phyloP scores from a whole-genome alignment of 495 filamentous ascomycete species.

The Aspergillus diversus region DNA sequence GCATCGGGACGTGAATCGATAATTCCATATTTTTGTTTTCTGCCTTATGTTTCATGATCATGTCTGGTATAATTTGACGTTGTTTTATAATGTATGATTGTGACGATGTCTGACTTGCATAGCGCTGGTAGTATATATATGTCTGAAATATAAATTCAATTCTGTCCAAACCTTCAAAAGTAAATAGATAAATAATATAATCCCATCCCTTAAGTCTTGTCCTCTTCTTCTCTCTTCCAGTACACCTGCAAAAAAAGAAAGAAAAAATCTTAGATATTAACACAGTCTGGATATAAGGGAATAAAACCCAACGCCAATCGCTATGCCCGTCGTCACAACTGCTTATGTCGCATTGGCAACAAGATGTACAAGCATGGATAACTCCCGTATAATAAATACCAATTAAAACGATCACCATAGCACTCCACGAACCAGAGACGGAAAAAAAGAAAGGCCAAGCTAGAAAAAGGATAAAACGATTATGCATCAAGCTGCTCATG shows the following conservation, averaged over 20 bases:
- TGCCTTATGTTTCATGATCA: not conserved
- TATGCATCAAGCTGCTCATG: slow-evolving; percentile 25
- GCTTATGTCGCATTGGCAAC: slow-evolving; percentile 26
- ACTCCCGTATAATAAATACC: not conserved
- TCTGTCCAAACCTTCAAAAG: not conserved
- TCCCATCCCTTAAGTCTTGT: slow-evolving; percentile 5
- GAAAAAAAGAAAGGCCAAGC: not conserved
- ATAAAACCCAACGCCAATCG: slow-evolving; percentile 40
- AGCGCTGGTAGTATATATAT: not conserved
- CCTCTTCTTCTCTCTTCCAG: not conserved
- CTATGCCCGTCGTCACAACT: slow-evolving; percentile 36
- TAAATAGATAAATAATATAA: too few relatives aligned
- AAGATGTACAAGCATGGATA: slow-evolving; percentile 18
- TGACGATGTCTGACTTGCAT: not conserved
- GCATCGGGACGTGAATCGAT: slow-evolving; percentile 60
- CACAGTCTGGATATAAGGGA: slow-evolving; percentile 8
- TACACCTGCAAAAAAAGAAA: not conserved
- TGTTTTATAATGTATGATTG: slow-evolving; percentile 7
- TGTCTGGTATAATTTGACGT: not conserved
- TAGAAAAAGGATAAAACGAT: too few relatives aligned
- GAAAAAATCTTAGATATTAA: not conserved
- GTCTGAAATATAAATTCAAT: slow-evolving; percentile 1
- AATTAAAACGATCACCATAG: not conserved
- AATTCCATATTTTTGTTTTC: slow-evolving; percentile 22
- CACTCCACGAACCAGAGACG: not conserved